phyloP scores from a whole-genome alignment of 768 basidiomycete species.

The Clavulina sp. region DNA sequence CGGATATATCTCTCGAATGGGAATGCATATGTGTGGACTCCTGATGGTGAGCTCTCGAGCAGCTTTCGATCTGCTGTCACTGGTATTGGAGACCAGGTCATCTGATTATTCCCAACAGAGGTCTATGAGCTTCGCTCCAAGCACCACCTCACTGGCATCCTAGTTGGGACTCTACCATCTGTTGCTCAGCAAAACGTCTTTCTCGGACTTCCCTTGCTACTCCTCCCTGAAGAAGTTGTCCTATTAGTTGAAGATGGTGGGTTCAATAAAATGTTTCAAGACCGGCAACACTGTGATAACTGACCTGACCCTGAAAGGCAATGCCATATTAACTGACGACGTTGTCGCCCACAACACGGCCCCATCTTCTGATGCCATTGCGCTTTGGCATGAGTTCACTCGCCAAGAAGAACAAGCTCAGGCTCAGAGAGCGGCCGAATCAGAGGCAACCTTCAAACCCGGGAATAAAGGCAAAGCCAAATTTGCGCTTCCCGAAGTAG shows the following conservation, averaged over 20 bases:
- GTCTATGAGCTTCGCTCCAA: conserved; percentile 61
- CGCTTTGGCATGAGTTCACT: no score
- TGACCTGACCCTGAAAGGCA: no score
- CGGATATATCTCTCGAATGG: conserved; percentile 53
- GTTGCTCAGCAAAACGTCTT: conserved; percentile 94
- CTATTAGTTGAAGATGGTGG: conserved; percentile 69
- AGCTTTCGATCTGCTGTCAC: background rate
- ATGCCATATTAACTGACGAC: no score
- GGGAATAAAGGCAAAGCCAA: no score
- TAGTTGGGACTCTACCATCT: conserved; percentile 85
- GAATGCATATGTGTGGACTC: conserved; percentile 76
- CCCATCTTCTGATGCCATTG: no score
- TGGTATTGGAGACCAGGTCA: background rate
- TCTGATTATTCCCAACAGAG: conserved; percentile 28
- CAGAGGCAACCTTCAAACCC: conserved; percentile 49
- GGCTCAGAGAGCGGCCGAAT: no score
- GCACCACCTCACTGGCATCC: conserved; percentile 68
- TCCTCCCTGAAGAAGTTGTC: conserved; percentile 86
- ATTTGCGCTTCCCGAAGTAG: no score
- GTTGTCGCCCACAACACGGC: no score
- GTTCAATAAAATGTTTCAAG: no score
- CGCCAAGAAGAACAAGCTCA: no score
- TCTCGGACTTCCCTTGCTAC: conserved; percentile 72
- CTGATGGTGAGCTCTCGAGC: conserved; percentile 39
- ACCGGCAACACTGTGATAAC: no score